phyloP scores from a whole-genome alignment of 345 rosid genomes.

The Clausena lansium region DNA sequence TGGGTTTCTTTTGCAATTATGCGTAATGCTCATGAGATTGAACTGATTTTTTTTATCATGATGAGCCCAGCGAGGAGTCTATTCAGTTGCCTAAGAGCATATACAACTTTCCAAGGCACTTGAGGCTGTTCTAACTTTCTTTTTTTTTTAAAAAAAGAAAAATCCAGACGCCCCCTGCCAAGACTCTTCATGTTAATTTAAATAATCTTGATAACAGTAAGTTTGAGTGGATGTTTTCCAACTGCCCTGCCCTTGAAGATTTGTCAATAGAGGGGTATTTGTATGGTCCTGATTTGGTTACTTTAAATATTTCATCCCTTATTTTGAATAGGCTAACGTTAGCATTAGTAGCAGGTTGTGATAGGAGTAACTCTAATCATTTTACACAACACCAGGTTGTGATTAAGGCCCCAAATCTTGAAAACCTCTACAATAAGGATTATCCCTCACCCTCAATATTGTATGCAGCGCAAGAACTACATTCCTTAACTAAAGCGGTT shows the following conservation, averaged over 20 bases:
- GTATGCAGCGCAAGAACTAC: not conserved
- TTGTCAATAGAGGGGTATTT: too few species aligned
- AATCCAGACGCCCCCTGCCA: not conserved
- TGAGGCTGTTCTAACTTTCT: not conserved
- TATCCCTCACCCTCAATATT: not conserved
- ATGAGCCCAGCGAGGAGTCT: not conserved
- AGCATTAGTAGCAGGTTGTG: not conserved
- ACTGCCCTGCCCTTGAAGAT: not conserved
- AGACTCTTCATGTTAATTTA: not conserved
- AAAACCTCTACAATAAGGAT: not conserved
- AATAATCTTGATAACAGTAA: not conserved
- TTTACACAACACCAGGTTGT: not conserved
- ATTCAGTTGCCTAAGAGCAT: not conserved
- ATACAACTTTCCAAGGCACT: not conserved
- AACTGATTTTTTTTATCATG: not conserved
- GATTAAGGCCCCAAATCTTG: not conserved
- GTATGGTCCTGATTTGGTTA: not conserved
- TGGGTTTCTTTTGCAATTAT: not conserved
- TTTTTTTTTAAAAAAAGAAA: too few species aligned
- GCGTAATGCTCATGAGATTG: not conserved
- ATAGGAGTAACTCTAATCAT: too few species aligned
- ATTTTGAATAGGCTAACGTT: not conserved
- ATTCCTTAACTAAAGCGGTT: not conserved
- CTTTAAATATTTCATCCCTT: too few species aligned
- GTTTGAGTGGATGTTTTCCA: not conserved